Percentiles rank a stretch among this genome's conserved stretches.
Evolutionary conservation across 2,329 filamentous ascomycete genomes (phyloP).

Genomic region (Colletotrichum liriopes): DNA sequence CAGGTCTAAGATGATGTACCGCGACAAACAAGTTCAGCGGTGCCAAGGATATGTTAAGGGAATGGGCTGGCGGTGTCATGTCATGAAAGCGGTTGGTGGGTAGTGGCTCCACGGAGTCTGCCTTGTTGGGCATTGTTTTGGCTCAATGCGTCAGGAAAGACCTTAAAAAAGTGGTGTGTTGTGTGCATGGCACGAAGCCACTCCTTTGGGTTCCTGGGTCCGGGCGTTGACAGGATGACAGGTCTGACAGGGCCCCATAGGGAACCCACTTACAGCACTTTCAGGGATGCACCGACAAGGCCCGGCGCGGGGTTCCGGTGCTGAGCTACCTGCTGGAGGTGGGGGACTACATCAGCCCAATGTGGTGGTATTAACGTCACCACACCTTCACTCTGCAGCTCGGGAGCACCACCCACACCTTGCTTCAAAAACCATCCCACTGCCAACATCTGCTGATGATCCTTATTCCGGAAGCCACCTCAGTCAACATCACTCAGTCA

Average conservation of each 20-base stretch:
- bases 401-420: slow-evolving; percentile 14
- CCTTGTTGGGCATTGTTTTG: neutral
- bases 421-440: slow-evolving; percentile 24
- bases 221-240: slow-evolving; percentile 23
- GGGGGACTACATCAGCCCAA: neutral
- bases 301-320: slow-evolving; percentile 34
- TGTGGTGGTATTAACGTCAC: slow-evolving; percentile 11
- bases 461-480: neutral
- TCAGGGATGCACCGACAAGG: slow-evolving; percentile 6
- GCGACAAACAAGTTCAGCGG: neutral
- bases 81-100: slow-evolving; percentile 9
- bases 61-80: neutral
- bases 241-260: slow-evolving; percentile 24
- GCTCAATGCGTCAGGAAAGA: neutral
- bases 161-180: slow-evolving; percentile 16
- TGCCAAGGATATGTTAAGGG: neutral
- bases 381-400: slow-evolving; percentile 1
- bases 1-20: no score
- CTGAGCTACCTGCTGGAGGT: neutral
- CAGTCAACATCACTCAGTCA: neutral
- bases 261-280: slow-evolving; percentile 3
- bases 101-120: slow-evolving; percentile 23
- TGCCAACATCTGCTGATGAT: slow-evolving; percentile 27
- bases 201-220: slow-evolving; percentile 2
- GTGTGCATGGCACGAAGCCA: slow-evolving; percentile 1